Evolutionary conservation across 2,329 filamentous ascomycete genomes (phyloP).

Genomic region (Myriosclerotinia scirpicola): DNA sequence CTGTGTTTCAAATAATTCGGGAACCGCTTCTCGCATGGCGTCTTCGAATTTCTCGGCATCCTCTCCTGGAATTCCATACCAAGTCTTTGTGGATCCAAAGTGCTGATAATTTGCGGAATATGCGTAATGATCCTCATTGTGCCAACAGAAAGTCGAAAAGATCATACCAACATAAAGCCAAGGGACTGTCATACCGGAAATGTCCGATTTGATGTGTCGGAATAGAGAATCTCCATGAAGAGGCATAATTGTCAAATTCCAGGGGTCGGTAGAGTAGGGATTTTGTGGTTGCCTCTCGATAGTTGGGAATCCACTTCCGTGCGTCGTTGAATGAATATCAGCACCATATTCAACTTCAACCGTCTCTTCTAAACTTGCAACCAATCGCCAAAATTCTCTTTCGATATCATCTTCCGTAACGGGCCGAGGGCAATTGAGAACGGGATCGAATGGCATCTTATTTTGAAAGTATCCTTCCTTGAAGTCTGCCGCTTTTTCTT

Average conservation of each 20-base stretch:
- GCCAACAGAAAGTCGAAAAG: conserved; percentile 99
- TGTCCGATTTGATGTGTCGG: conserved; percentile 95
- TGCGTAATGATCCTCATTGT: conserved; percentile 96
- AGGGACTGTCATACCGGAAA: conserved; percentile 98
- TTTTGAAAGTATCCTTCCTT: conserved; percentile 91
- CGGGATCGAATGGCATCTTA: conserved; percentile 84
- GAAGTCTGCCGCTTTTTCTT: conserved; percentile 93
- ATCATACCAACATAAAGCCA: conserved; percentile 99
- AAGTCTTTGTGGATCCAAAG: conserved; percentile 96
- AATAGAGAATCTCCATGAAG: conserved; percentile 91
- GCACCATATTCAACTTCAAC: conserved; percentile 98
- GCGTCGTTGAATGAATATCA: conserved; percentile 96
- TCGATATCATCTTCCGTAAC: conserved; percentile 96
- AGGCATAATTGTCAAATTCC: conserved; percentile 93
- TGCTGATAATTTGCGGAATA: conserved; percentile 99
- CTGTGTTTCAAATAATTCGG: conserved; percentile 94
- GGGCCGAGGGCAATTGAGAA: conserved; percentile 74
- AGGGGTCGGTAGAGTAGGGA: conserved; percentile 83
- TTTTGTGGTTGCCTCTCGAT: conserved; percentile 87
- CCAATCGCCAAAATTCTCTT: conserved; percentile 92
- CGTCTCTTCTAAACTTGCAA: conserved; percentile 89
- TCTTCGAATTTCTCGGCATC: conserved; percentile 94
- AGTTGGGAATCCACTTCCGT: conserved; percentile 95
- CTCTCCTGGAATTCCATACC: conserved; percentile 95
- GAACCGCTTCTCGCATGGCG: conserved; percentile 92